Base-by-base conservation (phyloP, 2,329 filamentous ascomycete species). In the Byssothecium circinans region DNA sequence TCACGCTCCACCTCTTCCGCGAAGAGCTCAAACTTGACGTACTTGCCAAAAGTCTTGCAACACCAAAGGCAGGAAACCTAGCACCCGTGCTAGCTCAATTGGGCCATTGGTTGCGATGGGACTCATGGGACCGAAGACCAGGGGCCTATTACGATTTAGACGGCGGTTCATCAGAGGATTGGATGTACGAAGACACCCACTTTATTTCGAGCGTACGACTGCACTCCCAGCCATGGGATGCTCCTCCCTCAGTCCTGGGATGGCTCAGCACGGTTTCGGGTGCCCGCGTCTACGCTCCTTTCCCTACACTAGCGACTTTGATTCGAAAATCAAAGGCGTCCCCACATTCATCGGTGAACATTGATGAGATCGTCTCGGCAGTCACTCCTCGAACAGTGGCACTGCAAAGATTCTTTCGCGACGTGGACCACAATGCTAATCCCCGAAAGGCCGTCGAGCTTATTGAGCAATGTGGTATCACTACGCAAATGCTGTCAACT, bases 21-120 rank as follows among this genome's bases (percentile, higher is more conserved):
- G 92, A 99, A 68, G 94, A 99, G 67, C 80, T 88, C 53, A 97
- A 95, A 65, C 80, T 99, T 1, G 83, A 89, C 51, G 81, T 85
- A 3, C 73, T 76, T 45, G 75, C 77, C 36, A 71, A 73, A n/a
- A 77, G 81, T 52, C 67, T 72, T n/a, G 71, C 76, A 10, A 70
- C 65, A 39, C 69, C 68, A 17, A 72, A 77, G 34, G 58, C 72
- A 18, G 71, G 76, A 12, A 76, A 79, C 34, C 71, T 97, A 18
- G 82, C 83, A n/a, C 84, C 88, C 14, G 70, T 96, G 2, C 74
- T 97, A 35, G 85, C 86, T 37, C 92, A 96, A 65, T 78, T 99
- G 47, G 83, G 87, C 1, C 77, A 80, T 43, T 97, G 92, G 91
- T 76, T 99, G 19, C 82, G 83, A 8, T 96, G 92, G 80, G 68